These are phyloP conservation scores for Herpotrichia juniperi DNA, from an alignment of 2,329 filamentous ascomycete species.

Conservation along the genomic window DNA sequence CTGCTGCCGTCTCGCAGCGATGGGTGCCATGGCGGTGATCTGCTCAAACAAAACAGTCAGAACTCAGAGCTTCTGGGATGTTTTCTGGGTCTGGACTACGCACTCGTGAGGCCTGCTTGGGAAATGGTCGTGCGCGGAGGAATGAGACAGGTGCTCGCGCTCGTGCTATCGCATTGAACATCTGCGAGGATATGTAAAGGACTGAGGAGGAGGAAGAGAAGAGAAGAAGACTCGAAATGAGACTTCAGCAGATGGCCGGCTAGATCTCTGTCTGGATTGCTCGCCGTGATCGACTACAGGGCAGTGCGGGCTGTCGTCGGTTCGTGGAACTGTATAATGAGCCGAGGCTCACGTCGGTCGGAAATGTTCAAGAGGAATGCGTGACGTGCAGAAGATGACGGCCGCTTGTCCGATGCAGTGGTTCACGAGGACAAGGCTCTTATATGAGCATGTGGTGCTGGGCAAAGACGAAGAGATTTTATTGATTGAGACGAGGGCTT, in stretches of 20 bases:
- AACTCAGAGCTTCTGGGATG: not conserved
- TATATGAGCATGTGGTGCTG: not conserved
- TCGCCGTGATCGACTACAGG: not conserved
- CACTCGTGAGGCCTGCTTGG: slow-evolving; percentile 40
- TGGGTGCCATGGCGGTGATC: slow-evolving; percentile 44
- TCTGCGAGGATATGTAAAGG: slow-evolving; percentile 27
- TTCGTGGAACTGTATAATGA: slow-evolving; percentile 2
- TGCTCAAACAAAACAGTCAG: slow-evolving; percentile 13
- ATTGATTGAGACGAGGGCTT: not conserved
- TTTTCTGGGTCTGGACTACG: slow-evolving; percentile 7
- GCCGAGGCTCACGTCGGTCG: slow-evolving; percentile 17
- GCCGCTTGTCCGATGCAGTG: slow-evolving; percentile 10
- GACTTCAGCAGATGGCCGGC: slow-evolving; percentile 21
- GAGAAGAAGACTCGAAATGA: not conserved
- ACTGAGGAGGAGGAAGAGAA: slow-evolving; percentile 6
- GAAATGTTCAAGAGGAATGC: slow-evolving; percentile 14
- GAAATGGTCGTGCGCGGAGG: slow-evolving; percentile 39
- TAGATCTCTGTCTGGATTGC: not conserved
- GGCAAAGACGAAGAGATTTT: not conserved
- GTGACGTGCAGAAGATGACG: slow-evolving; percentile 6
- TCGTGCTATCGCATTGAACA: slow-evolving; percentile 49
- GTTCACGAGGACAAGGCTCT: not conserved
- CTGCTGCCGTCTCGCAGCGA: slow-evolving; percentile 45
- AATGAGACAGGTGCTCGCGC: slow-evolving; percentile 46
- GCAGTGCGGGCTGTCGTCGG: slow-evolving; percentile 6